Evolutionary conservation across 1,284 basidiomycete genomes (phyloP).

Genomic region (Sanghuangporus sanghuang): DNA sequence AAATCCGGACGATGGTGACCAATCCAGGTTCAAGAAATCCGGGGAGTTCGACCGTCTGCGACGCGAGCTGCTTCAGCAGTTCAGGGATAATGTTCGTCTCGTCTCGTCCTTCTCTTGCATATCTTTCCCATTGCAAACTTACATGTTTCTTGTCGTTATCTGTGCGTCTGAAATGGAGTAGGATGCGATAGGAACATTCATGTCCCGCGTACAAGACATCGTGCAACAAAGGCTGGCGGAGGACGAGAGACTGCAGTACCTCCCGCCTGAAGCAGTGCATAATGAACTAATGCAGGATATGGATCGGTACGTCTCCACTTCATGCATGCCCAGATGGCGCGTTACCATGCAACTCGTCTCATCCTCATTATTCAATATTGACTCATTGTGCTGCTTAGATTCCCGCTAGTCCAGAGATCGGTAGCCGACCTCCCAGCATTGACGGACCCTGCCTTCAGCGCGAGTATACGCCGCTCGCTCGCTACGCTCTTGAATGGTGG

Average conservation of each 20-base stretch:
- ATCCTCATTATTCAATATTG: not conserved
- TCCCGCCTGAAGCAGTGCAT: conserved; percentile 46
- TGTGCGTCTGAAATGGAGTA: conserved; percentile 22
- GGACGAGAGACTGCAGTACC: conserved; percentile 50
- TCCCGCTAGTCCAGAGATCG: conserved; percentile 58
- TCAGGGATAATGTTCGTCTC: conserved; percentile 56
- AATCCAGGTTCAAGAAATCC: conserved; percentile 62
- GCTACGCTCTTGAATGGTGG: not conserved
- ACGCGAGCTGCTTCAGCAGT: conserved; percentile 57
- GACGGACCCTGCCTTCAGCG: conserved; percentile 44
- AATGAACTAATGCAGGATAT: conserved; percentile 66
- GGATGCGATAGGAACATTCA: conserved; percentile 48
- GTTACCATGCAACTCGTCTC: not conserved
- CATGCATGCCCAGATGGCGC: not conserved
- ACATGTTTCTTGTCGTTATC: conserved; percentile 1
- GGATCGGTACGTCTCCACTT: conserved; percentile 44
- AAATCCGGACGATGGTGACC: not conserved
- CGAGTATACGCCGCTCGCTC: conserved; percentile 33
- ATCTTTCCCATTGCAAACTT: conserved; percentile 3
- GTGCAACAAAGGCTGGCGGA: conserved; percentile 48
- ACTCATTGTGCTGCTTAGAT: conserved; percentile 30
- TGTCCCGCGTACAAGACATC: conserved; percentile 55
- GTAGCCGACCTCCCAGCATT: conserved; percentile 49
- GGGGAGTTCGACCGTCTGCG: conserved; percentile 74
- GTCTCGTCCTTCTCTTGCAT: conserved; percentile 23